Evolutionary conservation across 306 rosid genomes (phyloP), one percentile per base, ranked within the genome.

Genomic region (Glycine tomentella): DNA sequence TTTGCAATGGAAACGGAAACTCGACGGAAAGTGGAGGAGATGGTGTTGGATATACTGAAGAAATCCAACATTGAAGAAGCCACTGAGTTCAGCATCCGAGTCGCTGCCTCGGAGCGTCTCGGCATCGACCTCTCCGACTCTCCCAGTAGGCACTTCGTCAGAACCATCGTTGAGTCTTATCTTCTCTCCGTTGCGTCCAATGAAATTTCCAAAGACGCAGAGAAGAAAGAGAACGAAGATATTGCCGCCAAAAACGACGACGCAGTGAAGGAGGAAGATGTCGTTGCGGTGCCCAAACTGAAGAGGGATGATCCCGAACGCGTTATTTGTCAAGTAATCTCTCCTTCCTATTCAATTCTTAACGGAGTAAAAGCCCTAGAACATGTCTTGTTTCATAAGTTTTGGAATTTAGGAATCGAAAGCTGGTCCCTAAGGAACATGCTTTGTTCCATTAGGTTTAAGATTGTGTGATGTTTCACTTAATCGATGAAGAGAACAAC

Each of bases 61-160:
- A 74, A 51, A 9, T 44, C 87, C 34, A 80, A 78, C 57, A 46
- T 92, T 52, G 91, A 88, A 78, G 92, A 78, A 17, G 72, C 83
- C 75, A 92, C 97, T 1, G 98, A 90, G 86, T 87, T 83, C 84
- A 84, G 31, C 51, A 70, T 94, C 72, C 91, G 96, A 64, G 15
- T 73, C 20, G 66, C 85, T 67, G 92, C 94, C 64, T 84, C 92
- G 25, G 88, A 87, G 34, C 87, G 87, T 0, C 94, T 94, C 67
- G 97, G 93, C 6, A 58, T 94, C 80, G 97, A 92, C 81, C 91
- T 94, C 49, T 91, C 93, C 3, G 70, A 7, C 40, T 20, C 45
- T 7, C 59, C 80, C 36, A 68, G 38, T 53, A 94, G 81, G 83
- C 63, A 44, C 3, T 9, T 92, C 12, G 92, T 94, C 45, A 86